Conservation (phyloP, 257 asterid species). For the Lantana camara region DNA sequence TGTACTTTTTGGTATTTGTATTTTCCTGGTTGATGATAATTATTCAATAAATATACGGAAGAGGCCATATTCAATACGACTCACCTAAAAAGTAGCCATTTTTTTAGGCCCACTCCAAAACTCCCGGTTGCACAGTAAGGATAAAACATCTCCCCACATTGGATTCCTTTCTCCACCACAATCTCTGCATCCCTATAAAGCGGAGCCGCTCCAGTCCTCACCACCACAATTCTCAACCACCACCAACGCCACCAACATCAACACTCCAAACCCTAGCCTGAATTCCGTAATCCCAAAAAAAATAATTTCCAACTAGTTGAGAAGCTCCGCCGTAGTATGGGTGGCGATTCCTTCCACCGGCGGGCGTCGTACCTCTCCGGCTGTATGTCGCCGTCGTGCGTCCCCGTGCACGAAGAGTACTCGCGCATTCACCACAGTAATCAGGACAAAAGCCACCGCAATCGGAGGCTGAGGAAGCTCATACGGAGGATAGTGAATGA, state of each 20-base stretch:
- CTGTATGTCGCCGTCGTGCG: conserved; percentile 68
- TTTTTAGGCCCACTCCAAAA: background rate
- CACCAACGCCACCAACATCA: too few species aligned
- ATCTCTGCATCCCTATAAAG: background rate
- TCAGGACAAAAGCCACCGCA: conserved; percentile 12
- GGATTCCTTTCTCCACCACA: conserved; percentile 25
- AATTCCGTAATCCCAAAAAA: background rate
- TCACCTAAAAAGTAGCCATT: background rate
- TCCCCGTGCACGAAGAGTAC: conserved; percentile 62
- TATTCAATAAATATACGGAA: background rate
- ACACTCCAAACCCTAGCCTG: too few species aligned
- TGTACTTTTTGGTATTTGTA: background rate
- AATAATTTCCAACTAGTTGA: background rate
- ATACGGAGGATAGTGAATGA: conserved; percentile 50
- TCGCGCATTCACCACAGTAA: conserved; percentile 38
- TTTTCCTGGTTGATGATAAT: background rate
- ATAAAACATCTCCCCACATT: conserved; percentile 10
- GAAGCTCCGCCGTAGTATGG: conserved; percentile 28
- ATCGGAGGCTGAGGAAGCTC: conserved; percentile 43
- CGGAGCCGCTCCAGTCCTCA: background rate
- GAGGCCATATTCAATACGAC: background rate
- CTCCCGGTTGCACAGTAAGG: background rate
- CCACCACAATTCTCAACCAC: background rate
- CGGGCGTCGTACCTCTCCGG: conserved; percentile 54
- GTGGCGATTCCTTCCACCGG: conserved; percentile 34